Conservation (phyloP, 129 eudicot species). For the Flaveria linearis region DNA sequence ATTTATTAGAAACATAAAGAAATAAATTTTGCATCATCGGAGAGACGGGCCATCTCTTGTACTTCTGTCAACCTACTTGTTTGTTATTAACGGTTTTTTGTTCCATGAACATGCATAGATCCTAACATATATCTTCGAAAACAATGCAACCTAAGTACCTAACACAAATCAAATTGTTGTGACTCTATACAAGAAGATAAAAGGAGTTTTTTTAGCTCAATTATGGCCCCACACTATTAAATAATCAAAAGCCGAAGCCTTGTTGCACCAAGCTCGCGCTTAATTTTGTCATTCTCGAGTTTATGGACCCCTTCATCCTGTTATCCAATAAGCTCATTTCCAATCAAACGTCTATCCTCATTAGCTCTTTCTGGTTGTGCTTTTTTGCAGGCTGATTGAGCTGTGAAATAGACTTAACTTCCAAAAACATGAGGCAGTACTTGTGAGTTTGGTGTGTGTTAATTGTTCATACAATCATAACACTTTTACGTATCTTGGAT, state of each 20-base stretch:
- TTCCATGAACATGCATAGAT: neutral
- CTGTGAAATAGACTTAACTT: neutral
- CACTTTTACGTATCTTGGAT: neutral
- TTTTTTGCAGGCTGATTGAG: conserved; percentile 14
- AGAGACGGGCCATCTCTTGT: neutral
- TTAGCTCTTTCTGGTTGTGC: conserved; percentile 7
- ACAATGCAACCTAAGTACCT: neutral
- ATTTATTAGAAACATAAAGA: neutral
- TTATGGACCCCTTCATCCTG: neutral
- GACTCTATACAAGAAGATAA: neutral
- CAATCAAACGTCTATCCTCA: conserved; percentile 8
- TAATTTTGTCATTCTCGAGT: neutral
- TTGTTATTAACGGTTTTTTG: neutral
- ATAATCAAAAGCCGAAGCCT: neutral
- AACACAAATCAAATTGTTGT: neutral
- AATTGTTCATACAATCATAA: neutral
- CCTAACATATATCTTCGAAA: neutral
- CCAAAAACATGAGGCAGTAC: neutral
- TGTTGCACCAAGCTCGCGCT: neutral
- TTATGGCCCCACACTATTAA: neutral
- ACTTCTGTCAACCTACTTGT: neutral
- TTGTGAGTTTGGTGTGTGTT: neutral
- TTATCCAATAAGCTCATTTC: conserved; percentile 2
- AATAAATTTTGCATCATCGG: neutral
- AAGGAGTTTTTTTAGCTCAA: neutral